These are phyloP conservation scores for Calonectria crousiana DNA, from an alignment of 2,329 filamentous ascomycete species.

Conservation along the genomic window DNA sequence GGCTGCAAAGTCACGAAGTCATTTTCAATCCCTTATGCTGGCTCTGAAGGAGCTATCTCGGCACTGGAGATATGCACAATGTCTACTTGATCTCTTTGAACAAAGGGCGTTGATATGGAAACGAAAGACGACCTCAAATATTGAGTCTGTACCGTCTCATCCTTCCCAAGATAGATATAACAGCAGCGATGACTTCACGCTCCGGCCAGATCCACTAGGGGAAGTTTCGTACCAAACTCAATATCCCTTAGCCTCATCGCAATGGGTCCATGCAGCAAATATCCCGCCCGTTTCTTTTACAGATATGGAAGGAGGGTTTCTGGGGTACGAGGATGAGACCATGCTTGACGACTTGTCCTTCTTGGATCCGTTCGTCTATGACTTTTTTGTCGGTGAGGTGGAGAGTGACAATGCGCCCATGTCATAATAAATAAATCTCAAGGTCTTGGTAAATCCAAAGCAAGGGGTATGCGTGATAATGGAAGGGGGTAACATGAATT, in stretches of 20 bases:
- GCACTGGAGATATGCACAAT: constrained; percentile 12
- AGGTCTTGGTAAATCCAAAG: background rate
- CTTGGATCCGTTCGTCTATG: background rate
- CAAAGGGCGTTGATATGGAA: background rate
- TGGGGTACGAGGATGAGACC: background rate
- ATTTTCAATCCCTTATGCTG: constrained; percentile 1
- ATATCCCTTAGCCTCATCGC: background rate
- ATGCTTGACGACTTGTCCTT: background rate
- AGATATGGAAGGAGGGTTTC: background rate
- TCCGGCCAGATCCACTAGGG: background rate
- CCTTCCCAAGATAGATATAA: background rate
- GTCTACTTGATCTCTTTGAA: constrained; percentile 6
- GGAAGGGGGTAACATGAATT: background rate
- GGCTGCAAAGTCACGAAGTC: background rate
- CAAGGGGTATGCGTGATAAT: background rate
- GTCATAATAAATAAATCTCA: background rate
- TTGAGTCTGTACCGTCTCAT: background rate
- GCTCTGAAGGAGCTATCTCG: background rate
- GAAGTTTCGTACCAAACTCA: background rate
- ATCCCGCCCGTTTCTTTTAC: background rate
- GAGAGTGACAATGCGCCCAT: background rate
- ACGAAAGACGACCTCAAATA: background rate
- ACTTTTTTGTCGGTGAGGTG: background rate
- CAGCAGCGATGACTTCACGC: background rate
- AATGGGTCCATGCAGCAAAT: background rate